Base-by-base conservation (phyloP, 2,329 filamentous ascomycete genomes). In the Trichoderma asperellum region DNA sequence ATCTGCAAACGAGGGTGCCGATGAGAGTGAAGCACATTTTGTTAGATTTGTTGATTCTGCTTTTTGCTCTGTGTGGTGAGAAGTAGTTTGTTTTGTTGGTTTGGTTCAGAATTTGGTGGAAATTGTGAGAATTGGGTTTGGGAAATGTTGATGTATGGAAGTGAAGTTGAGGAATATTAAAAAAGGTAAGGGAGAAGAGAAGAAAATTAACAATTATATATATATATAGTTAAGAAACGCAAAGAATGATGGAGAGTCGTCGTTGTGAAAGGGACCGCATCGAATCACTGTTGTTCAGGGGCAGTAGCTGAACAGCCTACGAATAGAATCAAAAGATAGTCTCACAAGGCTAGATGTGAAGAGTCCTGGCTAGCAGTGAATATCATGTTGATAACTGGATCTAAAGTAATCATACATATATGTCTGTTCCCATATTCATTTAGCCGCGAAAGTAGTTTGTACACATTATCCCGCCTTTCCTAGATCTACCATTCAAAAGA, bases 361-460 rank as follows among this genome's bases (percentile, higher is more conserved):
- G 10, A 16, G 2, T 24, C 6, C 29, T 24, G 1, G n/a, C 12
- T 37, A 14, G n/a, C 29, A 18, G 32, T 63, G 21, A 43, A 53
- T 53, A 18, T 53, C 32, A 2, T 27, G 18, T 53, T 72, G 85
- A 8, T 82, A 65, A 71, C 52, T 29, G 43, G 40, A 29, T 62
- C 47, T 61, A 61, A 24, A 62, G 21, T 56, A 40, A 64, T 67
- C 40, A 47, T 66, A 67, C 29, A 34, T 37, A 58, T n/a, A 58
- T 66, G 40, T 12, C 52, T 16, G 2, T 24, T 24, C 8, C 35
- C 61, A 11, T 24, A 40, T 32, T 56, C 16, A 43, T 55, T n/a
- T 32, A 24, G 49, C 24, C 52, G 27, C 29, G 35, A 34, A 35
- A 43, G 12, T 47, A 43, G 35, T 34, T 37, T 57, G 32, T 59